Evolutionary conservation across 345 rosid genomes (phyloP), one percentile per base, ranked within the genome.

Genomic region (Clausena lansium): DNA sequence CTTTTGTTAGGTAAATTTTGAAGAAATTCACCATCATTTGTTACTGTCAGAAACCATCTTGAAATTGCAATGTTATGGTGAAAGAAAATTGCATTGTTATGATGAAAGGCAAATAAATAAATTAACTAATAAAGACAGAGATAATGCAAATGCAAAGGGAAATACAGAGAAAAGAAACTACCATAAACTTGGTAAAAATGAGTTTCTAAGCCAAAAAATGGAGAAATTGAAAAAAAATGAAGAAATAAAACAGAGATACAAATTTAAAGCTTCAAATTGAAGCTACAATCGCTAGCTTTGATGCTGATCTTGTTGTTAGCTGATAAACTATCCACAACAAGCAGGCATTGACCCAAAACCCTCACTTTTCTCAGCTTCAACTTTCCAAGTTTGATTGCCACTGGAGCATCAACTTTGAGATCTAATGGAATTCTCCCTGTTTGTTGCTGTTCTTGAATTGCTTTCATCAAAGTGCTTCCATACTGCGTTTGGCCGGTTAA

Each of bases 361-460:
- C 68, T 82, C 41, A 95, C 86, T 85, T 91, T 93, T 76, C 80
- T 87, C 77, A 90, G 77, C 91, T 95, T 95, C 86, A 90, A 73
- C 32, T 73, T 86, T 25, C 97, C 97, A 1, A 95, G 89, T 79
- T 92, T 84, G 14, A 95, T 68, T 0, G 90, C 88, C 6, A 93
- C 93, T 0, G 93, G 96, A 7, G 98, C 96, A 57, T 78, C 71
- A 0, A 91, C 89, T 78, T 85, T 86, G 35, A 95, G 91, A 81
- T 93, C 91, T 77, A 95, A 82, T 0, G 98, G 98, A 14, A 93
- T 88, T 9, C 84, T 82, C 68, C 98, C 97, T 3, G 97, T 89
- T 77, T 91, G 94, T 82, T 95, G 98, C 73, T 92, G 95, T 80
- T 89, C 86, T 78, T 95, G 97, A 78, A 95, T 64, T 35, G 97